phyloP scores from a whole-genome alignment of 108 stramenopile genomes.

The Pseudonitzschia pungens region DNA sequence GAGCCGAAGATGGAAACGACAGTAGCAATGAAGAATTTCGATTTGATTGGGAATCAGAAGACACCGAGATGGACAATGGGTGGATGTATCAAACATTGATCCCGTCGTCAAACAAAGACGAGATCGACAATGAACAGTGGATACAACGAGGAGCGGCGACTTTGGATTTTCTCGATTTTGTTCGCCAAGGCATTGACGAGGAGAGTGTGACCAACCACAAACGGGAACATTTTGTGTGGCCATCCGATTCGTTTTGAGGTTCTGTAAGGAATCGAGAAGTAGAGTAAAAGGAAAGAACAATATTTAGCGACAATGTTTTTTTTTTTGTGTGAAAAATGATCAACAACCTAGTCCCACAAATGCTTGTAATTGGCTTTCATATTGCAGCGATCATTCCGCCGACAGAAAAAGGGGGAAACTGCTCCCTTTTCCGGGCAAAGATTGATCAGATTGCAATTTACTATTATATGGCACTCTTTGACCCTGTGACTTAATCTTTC shows the following conservation, averaged over 20 bases:
- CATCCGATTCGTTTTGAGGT: conserved; percentile 13
- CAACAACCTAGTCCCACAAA: neutral
- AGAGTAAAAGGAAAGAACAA: neutral
- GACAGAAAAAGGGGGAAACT: neutral
- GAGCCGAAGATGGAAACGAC: neutral
- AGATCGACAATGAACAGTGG: neutral
- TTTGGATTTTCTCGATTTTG: neutral
- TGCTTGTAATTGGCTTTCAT: neutral
- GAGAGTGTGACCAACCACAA: neutral
- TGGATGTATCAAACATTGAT: conserved; percentile 10
- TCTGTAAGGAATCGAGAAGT: neutral
- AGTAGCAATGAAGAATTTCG: neutral
- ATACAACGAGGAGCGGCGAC: no score
- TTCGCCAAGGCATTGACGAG: neutral
- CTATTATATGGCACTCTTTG: no score
- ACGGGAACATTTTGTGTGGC: conserved; percentile 16
- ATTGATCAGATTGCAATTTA: neutral
- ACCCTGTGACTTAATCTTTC: no score
- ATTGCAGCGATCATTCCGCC: neutral
- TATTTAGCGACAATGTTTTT: neutral
- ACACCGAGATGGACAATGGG: neutral
- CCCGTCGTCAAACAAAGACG: neutral
- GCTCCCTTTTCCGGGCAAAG: neutral
- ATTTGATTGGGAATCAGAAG: conserved; percentile 4
- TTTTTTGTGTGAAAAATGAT: neutral